A percentile compares a stretch with the other conserved stretches of the same genome.
Evolutionary conservation across 78 protist species (phyloP).

Genomic region (Cyanophora paradoxa): DNA sequence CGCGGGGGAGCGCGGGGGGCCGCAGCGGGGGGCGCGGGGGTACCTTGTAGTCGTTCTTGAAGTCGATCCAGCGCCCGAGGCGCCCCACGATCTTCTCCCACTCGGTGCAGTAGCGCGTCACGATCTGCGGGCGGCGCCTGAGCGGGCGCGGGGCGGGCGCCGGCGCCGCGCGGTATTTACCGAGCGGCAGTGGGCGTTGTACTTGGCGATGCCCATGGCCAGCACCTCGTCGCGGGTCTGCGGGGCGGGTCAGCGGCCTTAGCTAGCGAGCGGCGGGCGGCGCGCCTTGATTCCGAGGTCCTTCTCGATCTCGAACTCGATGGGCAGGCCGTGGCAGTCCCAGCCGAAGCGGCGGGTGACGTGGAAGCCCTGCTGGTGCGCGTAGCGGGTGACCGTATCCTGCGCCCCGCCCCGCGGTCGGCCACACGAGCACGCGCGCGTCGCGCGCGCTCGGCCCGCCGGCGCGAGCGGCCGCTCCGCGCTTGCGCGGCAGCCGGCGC

Average conservation of each 20-base stretch:
- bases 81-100: conserved; percentile 89
- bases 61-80: conserved; percentile 99
- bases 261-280: too few species aligned
- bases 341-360: conserved; percentile 97
- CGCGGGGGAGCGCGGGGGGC: too few species aligned
- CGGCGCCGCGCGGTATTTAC: conserved; percentile 40
- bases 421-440: too few species aligned
- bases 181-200: conserved; percentile 89
- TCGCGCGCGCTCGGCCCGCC: too few species aligned
- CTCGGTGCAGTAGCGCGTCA: conserved; percentile 87
- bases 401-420: too few species aligned
- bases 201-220: conserved; percentile 86
- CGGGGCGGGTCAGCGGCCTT: too few species aligned
- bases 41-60: conserved; percentile 93
- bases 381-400: conserved; percentile 94
- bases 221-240: conserved; percentile 80
- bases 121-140: conserved; percentile 34
- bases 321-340: conserved; percentile 99
- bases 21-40: background rate
- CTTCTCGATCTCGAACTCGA: conserved; percentile 97
- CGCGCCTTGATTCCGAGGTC: conserved; percentile 69
- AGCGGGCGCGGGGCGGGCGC: background rate
- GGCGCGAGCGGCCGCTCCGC: too few species aligned
- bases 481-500: too few species aligned
- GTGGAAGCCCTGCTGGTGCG: conserved; percentile 91